Evolutionary conservation across 2,329 filamentous ascomycete genomes (phyloP).

Genomic region (Ophioceras dolichostomum): DNA sequence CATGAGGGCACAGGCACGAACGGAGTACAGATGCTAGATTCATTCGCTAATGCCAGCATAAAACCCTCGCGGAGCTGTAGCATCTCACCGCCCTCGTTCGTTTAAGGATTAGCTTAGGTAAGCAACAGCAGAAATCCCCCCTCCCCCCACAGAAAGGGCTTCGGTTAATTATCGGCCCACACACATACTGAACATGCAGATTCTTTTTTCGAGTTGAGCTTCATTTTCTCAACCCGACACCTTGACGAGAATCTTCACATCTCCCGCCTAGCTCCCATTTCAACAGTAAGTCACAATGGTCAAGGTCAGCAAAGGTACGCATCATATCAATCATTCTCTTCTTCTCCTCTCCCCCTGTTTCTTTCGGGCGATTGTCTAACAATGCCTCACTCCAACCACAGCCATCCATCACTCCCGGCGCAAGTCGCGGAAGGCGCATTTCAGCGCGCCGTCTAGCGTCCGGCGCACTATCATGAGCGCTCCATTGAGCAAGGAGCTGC

Average conservation of each 20-base stretch:
- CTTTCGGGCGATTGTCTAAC: conserved; percentile 1
- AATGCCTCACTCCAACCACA: conserved; percentile 19
- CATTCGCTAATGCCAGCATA: too few species aligned
- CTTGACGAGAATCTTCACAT: not conserved
- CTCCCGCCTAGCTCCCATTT: not conserved
- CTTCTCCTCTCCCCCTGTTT: not conserved
- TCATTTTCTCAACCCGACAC: not conserved
- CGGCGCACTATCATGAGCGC: conserved; percentile 97
- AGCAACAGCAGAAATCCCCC: too few species aligned
- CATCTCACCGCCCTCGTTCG: too few species aligned
- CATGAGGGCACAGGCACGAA: too few species aligned
- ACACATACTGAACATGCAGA: not conserved
- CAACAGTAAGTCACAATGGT: conserved; percentile 6
- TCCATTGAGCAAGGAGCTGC: conserved; percentile 89
- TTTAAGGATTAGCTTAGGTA: too few species aligned
- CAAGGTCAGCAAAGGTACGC: conserved; percentile 11
- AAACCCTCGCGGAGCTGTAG: too few species aligned
- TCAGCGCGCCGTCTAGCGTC: conserved; percentile 84
- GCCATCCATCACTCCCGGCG: conserved; percentile 73
- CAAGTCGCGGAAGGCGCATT: conserved; percentile 99
- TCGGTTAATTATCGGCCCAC: not conserved
- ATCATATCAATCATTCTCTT: too few species aligned
- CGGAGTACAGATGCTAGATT: too few species aligned
- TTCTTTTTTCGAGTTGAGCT: not conserved
- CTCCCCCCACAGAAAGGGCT: too few species aligned